Evolutionary conservation across 208 protist genomes (phyloP), one percentile per base, ranked within the genome.

Genomic region (Tetramitus jugosus): DNA sequence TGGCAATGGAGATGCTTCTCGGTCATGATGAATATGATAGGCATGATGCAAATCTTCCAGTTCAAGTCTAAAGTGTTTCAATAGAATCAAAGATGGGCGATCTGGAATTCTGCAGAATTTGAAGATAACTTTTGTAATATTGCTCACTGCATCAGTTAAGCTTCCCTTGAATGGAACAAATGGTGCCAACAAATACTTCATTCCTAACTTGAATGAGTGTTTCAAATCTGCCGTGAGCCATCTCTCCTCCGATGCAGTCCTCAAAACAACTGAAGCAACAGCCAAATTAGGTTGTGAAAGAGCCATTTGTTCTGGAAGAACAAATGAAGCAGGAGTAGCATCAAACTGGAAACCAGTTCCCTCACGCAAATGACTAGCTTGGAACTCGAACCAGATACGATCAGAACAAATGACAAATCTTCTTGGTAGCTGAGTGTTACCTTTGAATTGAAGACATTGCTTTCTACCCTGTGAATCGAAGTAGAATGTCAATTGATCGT

Each of bases 81-180:
- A 52, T 33, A 72, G 52, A 13, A 8, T 7, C 0, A 72, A 52
- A 35, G 37, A 3, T 33, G 65, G 40, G 26, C 20, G 6, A 35
- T 1, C 35, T 20, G 20, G 14, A 20, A 56, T 20, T 26, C 20
- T 46, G 42, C 1, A 69, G 33, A 69, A 69, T 53, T 29, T 23
- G 1, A 52, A 17, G n/a, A 53, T 2, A 29, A 0, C 6, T 17
- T 23, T 35, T 26, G 65, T 35, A 37, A 40, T 39, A 37, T 52
- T 72, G 42, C 7, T 37, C 3, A 72, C 13, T 26, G 65, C 23
- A 52, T 72, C 65, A 35, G 40, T 10, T 14, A 72, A 6, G 20
- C 13, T 29, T 31, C 42, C 42, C n/a, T 72, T 72, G 26, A 53
- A 72, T 14, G 65, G 65, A 72, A 40, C 65, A 52, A 53, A 72